Percentiles rank a stretch among this genome's conserved stretches.
phyloP scores from a whole-genome alignment of 1,284 basidiomycete genomes.

The Fomitopsis palustris region DNA sequence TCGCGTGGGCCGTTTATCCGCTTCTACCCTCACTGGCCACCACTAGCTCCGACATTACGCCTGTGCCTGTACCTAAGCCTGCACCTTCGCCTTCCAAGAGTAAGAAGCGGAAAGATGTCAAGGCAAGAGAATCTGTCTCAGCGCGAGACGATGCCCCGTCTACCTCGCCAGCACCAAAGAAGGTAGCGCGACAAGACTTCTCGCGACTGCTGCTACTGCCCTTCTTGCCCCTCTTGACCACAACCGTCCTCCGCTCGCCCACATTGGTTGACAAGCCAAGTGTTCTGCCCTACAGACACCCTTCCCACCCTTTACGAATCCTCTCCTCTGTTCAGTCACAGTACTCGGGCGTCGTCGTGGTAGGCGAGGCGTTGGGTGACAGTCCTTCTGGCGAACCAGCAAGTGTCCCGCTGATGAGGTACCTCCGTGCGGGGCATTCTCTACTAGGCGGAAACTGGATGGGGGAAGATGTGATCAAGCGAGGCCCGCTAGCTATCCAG shows the following conservation, averaged over 20 bases:
- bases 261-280: slow-evolving; percentile 51
- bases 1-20: slow-evolving; percentile 16
- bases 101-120: slow-evolving; percentile 8
- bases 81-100: not conserved
- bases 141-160: not conserved
- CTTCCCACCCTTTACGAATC: slow-evolving; percentile 57
- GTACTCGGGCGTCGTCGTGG: slow-evolving; percentile 72
- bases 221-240: slow-evolving; percentile 32
- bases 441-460: slow-evolving; percentile 89
- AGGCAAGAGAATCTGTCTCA: not conserved
- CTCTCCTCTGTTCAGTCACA: slow-evolving; percentile 66
- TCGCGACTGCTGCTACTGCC: slow-evolving; percentile 34
- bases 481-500: slow-evolving; percentile 43
- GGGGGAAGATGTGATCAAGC: slow-evolving; percentile 41
- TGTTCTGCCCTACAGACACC: slow-evolving; percentile 48
- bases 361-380: slow-evolving; percentile 58
- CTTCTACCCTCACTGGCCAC: slow-evolving; percentile 8
- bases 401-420: slow-evolving; percentile 38
- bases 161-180: slow-evolving; percentile 10
- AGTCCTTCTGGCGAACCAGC: not conserved
- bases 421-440: slow-evolving; percentile 84
- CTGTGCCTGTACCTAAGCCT: not conserved
- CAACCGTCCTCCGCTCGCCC: slow-evolving; percentile 43
- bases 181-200: slow-evolving; percentile 18
- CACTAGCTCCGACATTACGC: not conserved